Evolutionary conservation across 805 yeast genomes (phyloP).

Genomic region (Wickerhamiella nectarea): DNA sequence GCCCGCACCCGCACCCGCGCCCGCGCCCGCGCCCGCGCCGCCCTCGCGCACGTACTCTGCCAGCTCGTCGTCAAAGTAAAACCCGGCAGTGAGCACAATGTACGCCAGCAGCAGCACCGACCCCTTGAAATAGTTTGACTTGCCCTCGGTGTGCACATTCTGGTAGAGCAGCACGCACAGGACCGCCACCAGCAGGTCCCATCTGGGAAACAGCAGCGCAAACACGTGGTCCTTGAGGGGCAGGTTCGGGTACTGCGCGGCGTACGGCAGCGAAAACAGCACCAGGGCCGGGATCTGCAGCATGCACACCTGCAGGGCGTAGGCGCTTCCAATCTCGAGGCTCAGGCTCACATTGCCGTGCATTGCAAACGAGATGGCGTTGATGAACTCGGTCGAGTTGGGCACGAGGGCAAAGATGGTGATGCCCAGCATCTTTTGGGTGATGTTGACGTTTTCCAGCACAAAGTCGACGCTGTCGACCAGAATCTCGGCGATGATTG

Average conservation of each 20-base stretch:
- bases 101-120: conserved; percentile 72
- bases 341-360: conserved; percentile 92
- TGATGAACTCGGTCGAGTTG: conserved; percentile 89
- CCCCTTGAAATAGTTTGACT: conserved; percentile 92
- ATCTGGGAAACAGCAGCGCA: conserved; percentile 79
- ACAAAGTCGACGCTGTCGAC: conserved; percentile 90
- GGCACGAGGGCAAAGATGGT: conserved; percentile 95
- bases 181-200: conserved; percentile 83
- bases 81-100: conserved; percentile 62
- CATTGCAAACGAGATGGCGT: conserved; percentile 92
- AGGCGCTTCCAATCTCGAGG: conserved; percentile 97
- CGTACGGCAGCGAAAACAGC: conserved; percentile 44
- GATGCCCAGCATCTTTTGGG: conserved; percentile 82
- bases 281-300: conserved; percentile 88
- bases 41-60: too few relatives aligned
- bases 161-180: conserved; percentile 81
- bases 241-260: conserved; percentile 12
- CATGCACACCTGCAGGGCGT: conserved; percentile 88
- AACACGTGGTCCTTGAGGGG: conserved; percentile 32
- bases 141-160: conserved; percentile 91
- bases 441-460: conserved; percentile 58
- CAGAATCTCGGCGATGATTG: conserved; percentile 84
- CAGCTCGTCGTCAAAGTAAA: conserved; percentile 42
- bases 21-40: too few relatives aligned
- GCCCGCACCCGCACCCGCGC: too few relatives aligned